Evolutionary conservation across 495 filamentous ascomycete species (phyloP), one percentile per base, ranked within the genome.

Genomic region (Daldinia grandis): DNA sequence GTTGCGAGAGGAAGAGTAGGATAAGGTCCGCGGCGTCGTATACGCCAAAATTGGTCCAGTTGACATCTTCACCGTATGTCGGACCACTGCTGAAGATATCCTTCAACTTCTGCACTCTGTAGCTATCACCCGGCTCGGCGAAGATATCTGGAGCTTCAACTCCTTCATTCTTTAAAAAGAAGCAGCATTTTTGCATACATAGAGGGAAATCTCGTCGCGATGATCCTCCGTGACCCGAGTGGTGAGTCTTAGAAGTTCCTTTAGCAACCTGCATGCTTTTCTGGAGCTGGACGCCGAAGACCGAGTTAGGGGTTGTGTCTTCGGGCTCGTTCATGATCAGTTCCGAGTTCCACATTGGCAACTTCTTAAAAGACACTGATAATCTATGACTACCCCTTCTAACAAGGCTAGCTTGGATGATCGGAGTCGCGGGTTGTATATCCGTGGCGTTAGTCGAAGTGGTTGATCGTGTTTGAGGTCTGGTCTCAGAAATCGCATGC

Each of bases 21-120:
- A 82, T 74, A 4, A 83, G 62, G 21, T 77, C 79, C 27, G 81
- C 81, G 14, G 78, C 81, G 54, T 83, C 80, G 58, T 81, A 75
- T 9, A 80, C 76, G 10, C 72, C 76, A 51, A 80, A 84, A 9
- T 66, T 66, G n/a, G 58, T 68, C 76, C 78, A 81, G 49, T 80
- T 76, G 9, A 81, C 30, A 35, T 78, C 71, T 62, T 78, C 76
- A 21, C 82, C 82, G 49, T 80, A 84, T n/a, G 71, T 69, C 10
- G 79, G 78, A 10, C 64, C 73, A 7, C 75, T 74, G 24, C 67
- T 72, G 37, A 84, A 84, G 0, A 79, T 67, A 19, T 76, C 73
- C 54, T 76, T 76, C 5, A 84, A 75, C 25, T 77, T 73, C 7
- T 68, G 64, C 0, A 82, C 71, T 2, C 71, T 74, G n/a, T 73